phyloP scores from a whole-genome alignment of 1,284 basidiomycete species.

The Ceratobasidium sp. region DNA sequence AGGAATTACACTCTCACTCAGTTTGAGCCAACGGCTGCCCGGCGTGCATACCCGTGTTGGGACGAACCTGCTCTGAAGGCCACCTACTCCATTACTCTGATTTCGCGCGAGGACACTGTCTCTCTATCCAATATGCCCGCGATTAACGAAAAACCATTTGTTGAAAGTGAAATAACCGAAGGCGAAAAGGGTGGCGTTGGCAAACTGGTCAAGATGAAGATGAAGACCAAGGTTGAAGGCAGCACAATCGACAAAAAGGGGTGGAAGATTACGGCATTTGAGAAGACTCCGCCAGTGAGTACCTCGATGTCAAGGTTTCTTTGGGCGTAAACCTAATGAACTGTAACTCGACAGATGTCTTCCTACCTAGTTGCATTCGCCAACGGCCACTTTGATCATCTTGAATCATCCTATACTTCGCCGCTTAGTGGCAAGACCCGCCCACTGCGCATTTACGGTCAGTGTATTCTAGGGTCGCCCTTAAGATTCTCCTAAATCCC shows the following conservation, averaged over 20 bases:
- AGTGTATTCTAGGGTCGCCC: conserved; percentile 48
- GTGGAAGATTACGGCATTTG: conserved; percentile 86
- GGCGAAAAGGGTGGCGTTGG: conserved; percentile 49
- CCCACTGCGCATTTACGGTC: conserved; percentile 86
- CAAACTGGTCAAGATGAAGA: conserved; percentile 53
- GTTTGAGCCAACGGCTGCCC: conserved; percentile 84
- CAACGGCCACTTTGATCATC: conserved; percentile 81
- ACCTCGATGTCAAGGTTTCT: neutral
- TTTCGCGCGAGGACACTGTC: conserved; percentile 81
- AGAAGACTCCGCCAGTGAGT: conserved; percentile 70
- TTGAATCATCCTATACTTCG: conserved; percentile 82
- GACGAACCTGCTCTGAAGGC: conserved; percentile 95
- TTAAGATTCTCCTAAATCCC: conserved; percentile 20
- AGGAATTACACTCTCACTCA: conserved; percentile 82
- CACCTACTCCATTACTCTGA: conserved; percentile 79
- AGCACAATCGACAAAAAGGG: conserved; percentile 53
- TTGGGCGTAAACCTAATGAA: neutral
- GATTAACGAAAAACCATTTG: conserved; percentile 63
- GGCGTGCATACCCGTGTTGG: conserved; percentile 88
- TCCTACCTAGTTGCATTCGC: conserved; percentile 94
- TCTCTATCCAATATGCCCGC: conserved; percentile 90
- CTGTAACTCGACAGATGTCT: conserved; percentile 66
- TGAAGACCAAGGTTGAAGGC: conserved; percentile 49
- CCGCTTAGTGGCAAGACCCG: conserved; percentile 84
- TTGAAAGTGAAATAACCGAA: conserved; percentile 54